Evolutionary conservation across 1,284 basidiomycete genomes (phyloP), one percentile per base, ranked within the genome.

Genomic region (Pseudomicrostroma phylloplanum): DNA sequence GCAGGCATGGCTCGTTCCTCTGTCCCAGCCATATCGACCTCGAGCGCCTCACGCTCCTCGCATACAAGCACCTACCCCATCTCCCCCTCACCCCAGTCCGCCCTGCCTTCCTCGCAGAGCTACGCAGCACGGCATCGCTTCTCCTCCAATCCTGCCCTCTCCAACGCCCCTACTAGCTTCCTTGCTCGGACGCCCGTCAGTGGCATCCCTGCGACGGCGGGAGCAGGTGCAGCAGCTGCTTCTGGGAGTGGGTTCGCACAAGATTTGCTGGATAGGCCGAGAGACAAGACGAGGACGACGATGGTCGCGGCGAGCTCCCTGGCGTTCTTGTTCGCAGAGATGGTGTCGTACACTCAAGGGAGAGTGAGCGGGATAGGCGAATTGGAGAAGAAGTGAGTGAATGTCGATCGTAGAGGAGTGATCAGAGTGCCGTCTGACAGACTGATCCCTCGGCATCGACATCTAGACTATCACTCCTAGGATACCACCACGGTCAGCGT

Each of bases 281-380:
- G 75, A 0, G 77, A 77, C 57, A 70, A 68, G 60, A 71, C 69
- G 0, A 56, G 70, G 4, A 56, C 21, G 11, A 25, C 42, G 25
- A 72, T 78, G 55, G 60, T 78, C 0, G 43, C 60, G 6, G 54
- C 61, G 1, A 66, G 70, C 13, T 62, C 74, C 1, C 66, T 79
- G 13, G 49, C 60, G 13, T 79, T 75, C 46, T 58, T 79, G 1
- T 77, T 70, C 46, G 57, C 67, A 12, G 76, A 79, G 64, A 77
- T 74, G 30, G 71, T 79, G 1, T 48, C 65, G 13, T 98, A 98
- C 80, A 93, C 91, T 1, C 94, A 98, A 81, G 91, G 89, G 73
- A 85, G 92, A 58, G 94, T 97, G 59, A 88, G 86, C 69, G 94
- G 93, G 9, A 93, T 98, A 65, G 88, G 90, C 73, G 94, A 98